Base-by-base conservation (phyloP, 2,329 filamentous ascomycete genomes). In the Claviceps purpurea region DNA sequence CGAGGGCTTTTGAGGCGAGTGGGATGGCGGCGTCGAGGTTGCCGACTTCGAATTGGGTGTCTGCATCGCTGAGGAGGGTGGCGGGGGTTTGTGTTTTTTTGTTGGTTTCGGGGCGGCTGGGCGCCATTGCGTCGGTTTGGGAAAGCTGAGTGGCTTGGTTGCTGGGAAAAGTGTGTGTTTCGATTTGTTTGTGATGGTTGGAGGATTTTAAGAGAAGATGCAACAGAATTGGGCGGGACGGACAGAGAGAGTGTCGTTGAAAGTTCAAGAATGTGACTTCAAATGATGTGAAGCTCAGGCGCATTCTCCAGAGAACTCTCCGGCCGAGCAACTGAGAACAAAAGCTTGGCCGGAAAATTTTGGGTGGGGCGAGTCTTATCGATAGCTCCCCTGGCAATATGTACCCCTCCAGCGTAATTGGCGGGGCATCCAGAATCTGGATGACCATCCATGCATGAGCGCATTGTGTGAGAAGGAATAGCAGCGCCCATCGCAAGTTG, bases 1-100 rank as follows among this genome's bases (percentile, higher is more conserved):
- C 66, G 39, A 75, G 69, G 2, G 74, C 75, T 26, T 66, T 60
- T 37, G 66, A 60, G 4, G 74, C 75, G 14, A 72, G 62, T 5
- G 58, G 47, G 47, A 67, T 63, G 51, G 70, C 70, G 48, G 65
- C 66, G 41, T 72, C 68, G 50, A 72, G 52, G 52, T 70, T 70
- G 47, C 70, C 70, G 10, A 71, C 67, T 53, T 68, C 65, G 41
- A 72, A 64, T 46, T 72, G 68, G 24, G 68, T 69, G 34, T 68
- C 67, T 38, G 70, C 70, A 51, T 72, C 69, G 54, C 60, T 56
- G 53, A 73, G 62, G 20, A 66, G 58, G 10, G 61, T 60, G 57
- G 54, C 61, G 57, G 57, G 60, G 24, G 55, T 60, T 40, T 56
- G 56, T 43, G 59, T 60, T 51, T 66, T 69, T 58, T 67, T 70